These are phyloP conservation scores for Mucor mucedo DNA, from an alignment of 371 early-diverging fungal genomes.

Conservation along the genomic window DNA sequence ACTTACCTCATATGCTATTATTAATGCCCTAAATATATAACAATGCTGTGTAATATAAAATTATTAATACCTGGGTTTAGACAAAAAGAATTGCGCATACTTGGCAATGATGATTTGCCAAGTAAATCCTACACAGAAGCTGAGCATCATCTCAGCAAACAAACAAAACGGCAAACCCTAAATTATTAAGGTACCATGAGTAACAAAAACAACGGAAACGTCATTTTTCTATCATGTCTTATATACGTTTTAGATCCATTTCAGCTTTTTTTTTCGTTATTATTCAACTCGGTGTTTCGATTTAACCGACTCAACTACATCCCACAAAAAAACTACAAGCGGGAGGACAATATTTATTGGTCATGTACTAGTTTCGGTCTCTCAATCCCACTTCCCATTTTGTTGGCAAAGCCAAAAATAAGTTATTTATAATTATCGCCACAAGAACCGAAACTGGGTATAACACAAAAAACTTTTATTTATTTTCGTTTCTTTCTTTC, in stretches of 20 bases:
- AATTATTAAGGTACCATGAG: background rate
- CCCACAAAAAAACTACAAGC: background rate
- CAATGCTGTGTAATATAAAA: too few relatives aligned
- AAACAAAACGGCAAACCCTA: background rate
- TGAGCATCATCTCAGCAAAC: background rate
- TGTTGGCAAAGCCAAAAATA: background rate
- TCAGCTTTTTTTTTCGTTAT: background rate
- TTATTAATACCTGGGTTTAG: too few relatives aligned
- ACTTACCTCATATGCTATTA: background rate
- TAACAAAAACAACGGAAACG: background rate
- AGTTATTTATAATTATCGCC: background rate
- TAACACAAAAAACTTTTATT: background rate
- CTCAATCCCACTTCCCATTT: background rate
- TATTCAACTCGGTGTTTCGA: slow-evolving; percentile 5
- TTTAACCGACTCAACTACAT: background rate
- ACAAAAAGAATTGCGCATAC: background rate
- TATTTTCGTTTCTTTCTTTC: background rate
- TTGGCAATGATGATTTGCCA: too few relatives aligned
- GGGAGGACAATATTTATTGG: background rate
- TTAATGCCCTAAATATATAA: background rate
- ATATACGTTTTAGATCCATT: background rate
- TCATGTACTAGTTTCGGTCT: slow-evolving; percentile 5
- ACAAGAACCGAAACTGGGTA: too few relatives aligned
- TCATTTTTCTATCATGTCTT: too few relatives aligned
- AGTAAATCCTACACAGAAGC: background rate